Conservation (phyloP, 768 basidiomycete species). For the Punctularia strigosozonata region DNA sequence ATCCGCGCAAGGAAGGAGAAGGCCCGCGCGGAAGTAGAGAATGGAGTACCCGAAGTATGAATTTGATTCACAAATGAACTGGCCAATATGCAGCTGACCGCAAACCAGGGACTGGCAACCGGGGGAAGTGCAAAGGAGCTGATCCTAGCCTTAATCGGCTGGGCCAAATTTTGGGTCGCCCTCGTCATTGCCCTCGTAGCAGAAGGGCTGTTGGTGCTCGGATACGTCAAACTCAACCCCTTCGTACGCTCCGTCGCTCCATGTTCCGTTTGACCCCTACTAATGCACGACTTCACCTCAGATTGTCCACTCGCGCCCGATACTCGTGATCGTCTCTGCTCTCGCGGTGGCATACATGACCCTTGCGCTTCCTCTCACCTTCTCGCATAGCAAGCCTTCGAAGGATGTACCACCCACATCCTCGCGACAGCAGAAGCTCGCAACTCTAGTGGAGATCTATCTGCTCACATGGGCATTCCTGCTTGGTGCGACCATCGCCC, state of each 20-base stretch:
- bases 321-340: slow-evolving; percentile 36
- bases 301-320: slow-evolving; percentile 50
- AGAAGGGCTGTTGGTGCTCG: slow-evolving; percentile 35
- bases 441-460: slow-evolving; percentile 41
- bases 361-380: slow-evolving; percentile 27
- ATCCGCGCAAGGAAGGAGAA: slow-evolving; percentile 12
- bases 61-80: no score
- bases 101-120: no score
- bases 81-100: no score
- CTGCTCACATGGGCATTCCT: slow-evolving; percentile 49
- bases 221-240: slow-evolving; percentile 46
- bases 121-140: slow-evolving; percentile 16
- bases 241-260: slow-evolving; percentile 34
- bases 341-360: slow-evolving; percentile 41
- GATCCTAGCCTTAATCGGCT: slow-evolving; percentile 28
- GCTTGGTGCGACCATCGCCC: slow-evolving; percentile 33
- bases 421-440: slow-evolving; percentile 36
- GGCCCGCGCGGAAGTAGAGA: slow-evolving; percentile 6
- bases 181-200: slow-evolving; percentile 31
- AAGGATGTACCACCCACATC: slow-evolving; percentile 15
- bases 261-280: not conserved
- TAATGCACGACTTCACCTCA: slow-evolving; percentile 15
- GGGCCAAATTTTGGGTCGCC: slow-evolving; percentile 54
- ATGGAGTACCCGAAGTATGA: no score
- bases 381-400: slow-evolving; percentile 15